Evolutionary conservation across 2,329 filamentous ascomycete species (phyloP), one percentile per base, ranked within the genome.

Genomic region (Sporothrix inflata): DNA sequence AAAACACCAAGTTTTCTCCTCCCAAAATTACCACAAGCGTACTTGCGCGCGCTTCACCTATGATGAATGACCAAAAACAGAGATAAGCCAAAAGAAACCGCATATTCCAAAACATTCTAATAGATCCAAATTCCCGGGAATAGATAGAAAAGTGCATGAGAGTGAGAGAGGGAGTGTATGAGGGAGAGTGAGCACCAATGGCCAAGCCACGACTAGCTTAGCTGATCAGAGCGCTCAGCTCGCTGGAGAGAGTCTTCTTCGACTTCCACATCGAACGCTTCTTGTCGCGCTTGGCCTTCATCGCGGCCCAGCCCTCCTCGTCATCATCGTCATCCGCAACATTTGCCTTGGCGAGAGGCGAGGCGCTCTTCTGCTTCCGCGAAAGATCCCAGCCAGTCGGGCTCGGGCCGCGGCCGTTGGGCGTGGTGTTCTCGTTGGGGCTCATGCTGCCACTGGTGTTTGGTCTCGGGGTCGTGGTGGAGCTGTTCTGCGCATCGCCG

Each of bases 281-380:
- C 83, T 90, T 88, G 72, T 91, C 89, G 72, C 89, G 84, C 82
- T 91, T 91, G 71, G 88, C 88, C 78, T 88, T 89, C 89, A 92
- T 91, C 40, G 89, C 88, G 74, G 88, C 89, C 90, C 90, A 92
- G 19, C 88, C 90, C 77, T 90, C 84, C 70, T 92, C 90, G 40
- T 76, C 88, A 65, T 91, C 88, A 16, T 82, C 82, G 27, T 81
- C 83, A 38, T 82, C 82, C 2, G 83, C 80, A 4, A 83, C 79
- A 4, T 79, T 81, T 1, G 83, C 78, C 71, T 84, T 82, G 45
- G 78, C 77, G 2, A 83, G 79, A 2, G 81, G 79, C 72, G 80
- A 84, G 38, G 80, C 79, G 69, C 81, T 83, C 47, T 77, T 75
- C 75, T 77, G 79, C 75, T 76, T 80, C 77, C 74, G 71, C 12